phyloP scores from a whole-genome alignment of 2,329 filamentous ascomycete species.

The Nakataea oryzae region DNA sequence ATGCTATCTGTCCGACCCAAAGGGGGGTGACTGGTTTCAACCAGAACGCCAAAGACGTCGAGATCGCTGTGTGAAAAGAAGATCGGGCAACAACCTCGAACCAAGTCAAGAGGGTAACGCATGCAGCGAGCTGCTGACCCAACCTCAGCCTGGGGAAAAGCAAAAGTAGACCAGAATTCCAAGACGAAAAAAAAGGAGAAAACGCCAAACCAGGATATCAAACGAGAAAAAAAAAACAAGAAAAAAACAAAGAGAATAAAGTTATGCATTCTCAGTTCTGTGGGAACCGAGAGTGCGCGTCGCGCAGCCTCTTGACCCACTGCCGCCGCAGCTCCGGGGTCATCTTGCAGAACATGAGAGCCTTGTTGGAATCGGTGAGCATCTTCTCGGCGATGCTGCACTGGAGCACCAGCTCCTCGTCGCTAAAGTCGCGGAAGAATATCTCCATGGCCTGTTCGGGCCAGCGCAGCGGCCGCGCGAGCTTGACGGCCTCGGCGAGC shows the following conservation, averaged over 20 bases:
- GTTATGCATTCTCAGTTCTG: background rate
- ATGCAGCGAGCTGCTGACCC: background rate
- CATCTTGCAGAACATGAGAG: slow-evolving; percentile 54
- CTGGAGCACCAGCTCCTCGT: slow-evolving; percentile 47
- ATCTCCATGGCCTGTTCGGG: slow-evolving; percentile 48
- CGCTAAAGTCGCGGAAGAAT: slow-evolving; percentile 46
- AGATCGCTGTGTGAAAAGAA: background rate
- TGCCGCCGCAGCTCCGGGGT: slow-evolving; percentile 38
- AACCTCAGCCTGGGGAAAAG: background rate
- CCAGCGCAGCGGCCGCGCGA: slow-evolving; percentile 33
- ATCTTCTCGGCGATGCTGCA: slow-evolving; percentile 49
- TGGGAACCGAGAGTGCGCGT: slow-evolving; percentile 26
- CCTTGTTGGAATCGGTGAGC: slow-evolving; percentile 47
- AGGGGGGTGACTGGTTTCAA: background rate
- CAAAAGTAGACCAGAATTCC: background rate
- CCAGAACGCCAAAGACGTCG: background rate
- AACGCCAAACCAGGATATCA: background rate
- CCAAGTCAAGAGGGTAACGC: background rate
- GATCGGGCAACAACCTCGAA: background rate
- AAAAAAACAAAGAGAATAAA: background rate
- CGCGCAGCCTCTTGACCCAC: slow-evolving; percentile 43
- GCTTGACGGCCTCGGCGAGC: slow-evolving; percentile 21
- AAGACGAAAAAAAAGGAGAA: background rate
- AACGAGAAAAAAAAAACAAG: background rate
- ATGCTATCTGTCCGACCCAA: background rate